Evolutionary conservation across 2,329 filamentous ascomycete genomes (phyloP), one percentile per base, ranked within the genome.

Genomic region (Aspergillus brunneoviolaceus): DNA sequence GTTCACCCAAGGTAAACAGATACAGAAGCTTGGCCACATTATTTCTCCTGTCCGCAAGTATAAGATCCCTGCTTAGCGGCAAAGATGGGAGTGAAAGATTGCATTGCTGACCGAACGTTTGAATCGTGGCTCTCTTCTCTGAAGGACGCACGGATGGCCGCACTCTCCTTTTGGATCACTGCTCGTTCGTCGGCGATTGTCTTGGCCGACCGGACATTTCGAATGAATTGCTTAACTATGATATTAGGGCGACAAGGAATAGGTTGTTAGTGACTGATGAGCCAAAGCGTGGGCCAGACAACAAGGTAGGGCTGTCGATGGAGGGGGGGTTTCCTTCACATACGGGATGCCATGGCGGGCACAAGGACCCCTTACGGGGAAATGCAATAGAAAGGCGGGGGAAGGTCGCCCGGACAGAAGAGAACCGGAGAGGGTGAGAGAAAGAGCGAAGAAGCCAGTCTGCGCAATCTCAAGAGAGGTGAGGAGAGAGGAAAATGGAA

Each of bases 21-120:
- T 99, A 99, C 45, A 99, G 86, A 39, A 99, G 87, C 79, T 99
- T 99, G 61, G 95, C 93, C 70, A 99, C 95, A 85, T 99, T 99
- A 83, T 99, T 99, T 75, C 95, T 89, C 80, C 94, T 97, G 77
- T 60, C 58, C 51, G 21, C 29, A 53, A 53, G 50, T 53, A 63
- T 76, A 65, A 76, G 67, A 65, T 47, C 42, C 45, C 49, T 57
- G 49, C 53, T 55, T 45, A 16, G n/a, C 19, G 19, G 49, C 56
- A 23, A 49, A 45, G 27, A 55, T 14, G 55, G 27, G 55, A 60
- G 54, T 57, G 49, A 33, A 54, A 53, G 54, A 59, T 62, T 47
- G 16, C 55, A 59, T 57, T 64, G 78, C 84, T 73, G 82, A 97
- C 93, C 94, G 89, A 70, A 96, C 84, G 74, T 91, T 90, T 69